These are phyloP conservation scores for Ascomycota sp. DNA, from an alignment of 2,329 filamentous ascomycete species.

Conservation along the genomic window DNA sequence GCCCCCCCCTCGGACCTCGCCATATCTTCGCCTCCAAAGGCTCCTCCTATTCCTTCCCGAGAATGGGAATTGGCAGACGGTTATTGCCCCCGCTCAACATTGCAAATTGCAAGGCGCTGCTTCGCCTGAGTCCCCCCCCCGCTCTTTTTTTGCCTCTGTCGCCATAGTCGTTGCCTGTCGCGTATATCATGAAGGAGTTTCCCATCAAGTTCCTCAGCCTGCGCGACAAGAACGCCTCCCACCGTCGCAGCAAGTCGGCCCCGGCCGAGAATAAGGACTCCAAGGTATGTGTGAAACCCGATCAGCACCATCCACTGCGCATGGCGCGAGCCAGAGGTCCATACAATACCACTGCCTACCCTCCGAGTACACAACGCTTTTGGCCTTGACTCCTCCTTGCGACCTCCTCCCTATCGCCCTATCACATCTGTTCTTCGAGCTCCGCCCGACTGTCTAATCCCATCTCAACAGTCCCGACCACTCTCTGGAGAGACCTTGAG, in stretches of 20 bases:
- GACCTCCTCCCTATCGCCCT: neutral
- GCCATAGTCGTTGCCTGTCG: neutral
- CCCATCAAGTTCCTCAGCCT: conserved; percentile 49
- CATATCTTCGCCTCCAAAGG: too few species aligned
- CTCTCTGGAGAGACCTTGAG: conserved; percentile 37
- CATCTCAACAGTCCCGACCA: conserved; percentile 23
- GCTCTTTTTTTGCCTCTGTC: neutral
- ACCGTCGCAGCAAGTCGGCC: conserved; percentile 33
- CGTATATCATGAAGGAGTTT: conserved; percentile 28
- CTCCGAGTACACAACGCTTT: too few species aligned
- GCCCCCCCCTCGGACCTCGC: too few species aligned
- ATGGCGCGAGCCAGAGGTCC: too few species aligned
- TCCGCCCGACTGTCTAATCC: conserved; percentile 1
- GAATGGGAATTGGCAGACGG: conserved; percentile 11
- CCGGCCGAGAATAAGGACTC: conserved; percentile 21
- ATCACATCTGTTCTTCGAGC: conserved; percentile 4
- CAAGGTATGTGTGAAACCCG: too few species aligned
- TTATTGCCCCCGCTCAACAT: conserved; percentile 13
- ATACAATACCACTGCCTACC: too few species aligned
- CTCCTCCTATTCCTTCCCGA: conserved; percentile 5
- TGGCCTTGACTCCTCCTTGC: neutral
- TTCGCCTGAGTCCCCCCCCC: conserved; percentile 1
- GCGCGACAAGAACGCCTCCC: conserved; percentile 39
- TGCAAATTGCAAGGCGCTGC: conserved; percentile 9
- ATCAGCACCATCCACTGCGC: too few species aligned